Conservation (phyloP, 371 early-diverging fungal genomes). For the Mortierella sp. region DNA sequence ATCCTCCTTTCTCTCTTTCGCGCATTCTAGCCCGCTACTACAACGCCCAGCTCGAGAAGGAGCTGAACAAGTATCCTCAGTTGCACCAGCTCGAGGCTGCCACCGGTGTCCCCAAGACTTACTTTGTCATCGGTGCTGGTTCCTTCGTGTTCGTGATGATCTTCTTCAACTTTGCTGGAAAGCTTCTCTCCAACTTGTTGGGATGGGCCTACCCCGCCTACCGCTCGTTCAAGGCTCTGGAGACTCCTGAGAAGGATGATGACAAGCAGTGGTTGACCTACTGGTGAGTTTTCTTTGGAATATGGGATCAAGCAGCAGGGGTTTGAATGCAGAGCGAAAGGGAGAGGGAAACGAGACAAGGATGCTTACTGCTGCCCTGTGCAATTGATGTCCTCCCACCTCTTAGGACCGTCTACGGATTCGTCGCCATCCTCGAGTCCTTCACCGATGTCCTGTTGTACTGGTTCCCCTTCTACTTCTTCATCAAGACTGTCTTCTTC, state of each 20-base stretch:
- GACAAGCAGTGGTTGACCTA: conserved; percentile 92
- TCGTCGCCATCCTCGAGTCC: conserved; percentile 86
- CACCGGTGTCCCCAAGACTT: conserved; percentile 87
- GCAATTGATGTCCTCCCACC: too few relatives aligned
- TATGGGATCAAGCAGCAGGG: neutral
- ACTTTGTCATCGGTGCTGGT: conserved; percentile 72
- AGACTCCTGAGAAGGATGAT: conserved; percentile 78
- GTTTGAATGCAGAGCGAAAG: too few relatives aligned
- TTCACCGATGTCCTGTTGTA: conserved; percentile 84
- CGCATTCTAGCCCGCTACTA: conserved; percentile 48
- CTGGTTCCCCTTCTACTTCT: conserved; percentile 95
- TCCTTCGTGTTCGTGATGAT: conserved; percentile 74
- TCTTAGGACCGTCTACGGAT: conserved; percentile 84
- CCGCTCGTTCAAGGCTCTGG: conserved; percentile 92
- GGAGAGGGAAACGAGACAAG: too few relatives aligned
- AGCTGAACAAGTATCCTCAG: conserved; percentile 74
- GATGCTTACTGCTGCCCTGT: too few relatives aligned
- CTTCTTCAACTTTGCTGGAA: conserved; percentile 89
- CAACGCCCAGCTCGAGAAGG: conserved; percentile 73
- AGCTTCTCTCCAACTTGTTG: conserved; percentile 82
- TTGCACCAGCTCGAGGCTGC: conserved; percentile 72
- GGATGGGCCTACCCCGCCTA: conserved; percentile 95
- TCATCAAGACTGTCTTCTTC: conserved; percentile 88
- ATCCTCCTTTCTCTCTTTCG: neutral
- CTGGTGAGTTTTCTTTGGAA: conserved; percentile 56